These are phyloP conservation scores for Rugiboletus extremiorientalis DNA, from an alignment of 1,284 basidiomycete genomes.

Conservation along the genomic window DNA sequence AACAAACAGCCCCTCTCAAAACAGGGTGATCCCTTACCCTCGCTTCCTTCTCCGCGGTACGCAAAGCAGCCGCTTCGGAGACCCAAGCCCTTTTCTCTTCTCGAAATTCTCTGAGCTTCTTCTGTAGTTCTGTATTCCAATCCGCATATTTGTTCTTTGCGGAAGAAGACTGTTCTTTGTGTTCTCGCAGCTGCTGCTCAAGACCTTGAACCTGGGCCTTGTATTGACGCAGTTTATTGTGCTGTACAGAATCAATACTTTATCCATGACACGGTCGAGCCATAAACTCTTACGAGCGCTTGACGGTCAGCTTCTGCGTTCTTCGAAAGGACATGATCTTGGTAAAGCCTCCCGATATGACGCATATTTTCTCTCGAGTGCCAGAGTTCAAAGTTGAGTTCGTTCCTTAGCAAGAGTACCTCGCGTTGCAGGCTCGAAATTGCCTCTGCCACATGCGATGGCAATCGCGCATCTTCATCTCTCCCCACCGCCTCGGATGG, in stretches of 20 bases:
- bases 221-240: constrained; percentile 75
- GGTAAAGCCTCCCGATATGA: constrained; percentile 75
- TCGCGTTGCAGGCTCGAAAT: constrained; percentile 73
- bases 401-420: constrained; percentile 68
- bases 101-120: constrained; percentile 62
- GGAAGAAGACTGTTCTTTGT: constrained; percentile 61
- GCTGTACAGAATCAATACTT: constrained; percentile 43
- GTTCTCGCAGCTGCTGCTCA: constrained; percentile 60
- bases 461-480: constrained; percentile 31
- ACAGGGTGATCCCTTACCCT: constrained; percentile 40
- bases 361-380: constrained; percentile 73
- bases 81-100: constrained; percentile 70
- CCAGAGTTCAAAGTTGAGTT: constrained; percentile 83
- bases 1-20: not conserved
- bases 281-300: constrained; percentile 56
- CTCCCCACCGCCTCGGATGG: constrained; percentile 11
- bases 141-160: constrained; percentile 69
- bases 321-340: constrained; percentile 67
- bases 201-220: constrained; percentile 60
- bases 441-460: constrained; percentile 53
- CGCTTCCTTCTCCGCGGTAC: constrained; percentile 63
- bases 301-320: constrained; percentile 79
- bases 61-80: constrained; percentile 57
- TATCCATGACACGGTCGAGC: not conserved
- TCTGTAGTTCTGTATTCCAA: constrained; percentile 69